Base-by-base conservation (phyloP, 2,329 filamentous ascomycete species). In the Calonectria crousiana region DNA sequence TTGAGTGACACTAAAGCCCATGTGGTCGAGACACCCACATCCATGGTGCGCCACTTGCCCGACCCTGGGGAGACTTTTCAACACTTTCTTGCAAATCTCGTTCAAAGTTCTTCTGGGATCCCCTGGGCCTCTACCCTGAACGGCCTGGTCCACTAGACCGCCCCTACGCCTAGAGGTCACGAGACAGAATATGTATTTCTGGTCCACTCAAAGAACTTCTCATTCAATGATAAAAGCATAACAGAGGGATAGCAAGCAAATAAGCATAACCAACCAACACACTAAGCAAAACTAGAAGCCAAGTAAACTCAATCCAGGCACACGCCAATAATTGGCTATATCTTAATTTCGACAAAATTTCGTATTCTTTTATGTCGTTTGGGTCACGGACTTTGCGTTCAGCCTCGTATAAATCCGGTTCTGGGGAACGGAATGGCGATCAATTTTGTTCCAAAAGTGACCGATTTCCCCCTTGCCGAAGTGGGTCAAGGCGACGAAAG, bases 1-100 rank as follows among this genome's bases (percentile, higher is more conserved):
- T 62, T 28, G 38, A 72, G 30, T n/a, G 53, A 70, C 71, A 74
- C 75, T 74, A 77, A 75, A 74, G 64, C 58, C 74, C 69, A 76
- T 70, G 74, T 70, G 73, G 73, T 44, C 62, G 38, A 64, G 44
- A 70, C 47, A 58, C 62, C 64, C 66, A 66, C 60, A 62, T 60
- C 36, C 62, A 34, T 65, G 41, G 56, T n/a, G 65, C 64, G 52
- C 70, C 52, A 68, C 70, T 47, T 34, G n/a, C 44, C 53, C 44
- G 36, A 56, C 60, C 28, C 56, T 72, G 66, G 67, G 51, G 52
- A 47, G 60, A 67, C 60, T 62, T 34, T 62, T 62, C 56, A 28
- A 62, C 36, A 41, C 36, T 62, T 26, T 28, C 36, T 62, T 38
- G 32, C 56, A 62, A 41, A 41, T 62, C 34, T 62, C 56, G 14